Evolutionary conservation across 2,329 filamentous ascomycete species (phyloP).

Genomic region (Pseudocercospora eumusae): DNA sequence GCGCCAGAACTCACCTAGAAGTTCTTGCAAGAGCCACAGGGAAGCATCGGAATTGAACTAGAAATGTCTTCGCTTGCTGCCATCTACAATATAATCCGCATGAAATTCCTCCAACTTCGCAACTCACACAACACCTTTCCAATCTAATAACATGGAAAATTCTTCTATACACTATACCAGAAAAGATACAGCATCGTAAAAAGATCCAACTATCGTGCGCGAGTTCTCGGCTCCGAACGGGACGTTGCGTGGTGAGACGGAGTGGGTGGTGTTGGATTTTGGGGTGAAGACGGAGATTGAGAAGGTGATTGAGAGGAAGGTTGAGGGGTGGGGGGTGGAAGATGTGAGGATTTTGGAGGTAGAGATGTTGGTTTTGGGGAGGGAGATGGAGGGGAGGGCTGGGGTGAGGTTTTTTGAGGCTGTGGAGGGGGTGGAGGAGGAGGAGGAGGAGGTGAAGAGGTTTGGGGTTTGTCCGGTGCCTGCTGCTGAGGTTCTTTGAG

Average conservation of each 20-base stretch:
- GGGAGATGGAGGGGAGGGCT: not conserved
- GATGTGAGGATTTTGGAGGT: not conserved
- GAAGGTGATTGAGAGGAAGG: not conserved
- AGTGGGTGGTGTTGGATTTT: not conserved
- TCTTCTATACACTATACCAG: no score
- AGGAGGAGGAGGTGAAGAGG: no score
- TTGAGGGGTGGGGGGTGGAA: slow-evolving; percentile 3
- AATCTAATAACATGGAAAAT: no score
- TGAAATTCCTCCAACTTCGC: no score
- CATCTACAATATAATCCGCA: no score
- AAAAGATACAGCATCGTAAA: no score
- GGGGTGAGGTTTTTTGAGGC: not conserved
- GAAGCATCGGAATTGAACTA: no score
- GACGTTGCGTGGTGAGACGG: not conserved
- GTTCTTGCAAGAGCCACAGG: no score
- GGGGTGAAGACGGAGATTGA: not conserved
- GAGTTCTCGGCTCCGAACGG: not conserved
- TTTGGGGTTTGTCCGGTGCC: slow-evolving; percentile 1
- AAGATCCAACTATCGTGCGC: no score
- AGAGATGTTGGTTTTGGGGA: not conserved
- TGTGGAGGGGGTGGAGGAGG: not conserved
- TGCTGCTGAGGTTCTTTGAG: not conserved
- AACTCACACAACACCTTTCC: no score
- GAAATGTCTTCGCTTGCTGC: no score
- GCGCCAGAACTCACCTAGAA: no score